Evolutionary conservation across 805 yeast species (phyloP).

Genomic region (Yarrowia bubula): DNA sequence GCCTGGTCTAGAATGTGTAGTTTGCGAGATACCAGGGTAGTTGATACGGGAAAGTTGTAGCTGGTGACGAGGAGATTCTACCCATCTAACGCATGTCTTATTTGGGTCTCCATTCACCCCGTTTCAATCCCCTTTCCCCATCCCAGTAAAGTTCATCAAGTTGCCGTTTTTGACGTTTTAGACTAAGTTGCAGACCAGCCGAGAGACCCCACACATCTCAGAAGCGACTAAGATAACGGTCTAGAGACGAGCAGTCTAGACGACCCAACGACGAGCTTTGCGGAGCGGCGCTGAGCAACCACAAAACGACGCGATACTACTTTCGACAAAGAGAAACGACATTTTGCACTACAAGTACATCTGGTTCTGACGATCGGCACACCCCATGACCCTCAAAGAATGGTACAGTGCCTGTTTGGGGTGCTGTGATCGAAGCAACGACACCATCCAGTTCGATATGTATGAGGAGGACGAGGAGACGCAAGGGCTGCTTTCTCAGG

Average conservation of each 20-base stretch:
- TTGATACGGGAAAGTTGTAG: too few species aligned
- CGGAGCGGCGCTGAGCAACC: too few species aligned
- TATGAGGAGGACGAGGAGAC: slow-evolving; percentile 20
- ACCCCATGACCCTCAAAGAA: background rate
- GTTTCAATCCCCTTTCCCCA: background rate
- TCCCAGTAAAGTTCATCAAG: background rate
- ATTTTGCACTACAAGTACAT: background rate
- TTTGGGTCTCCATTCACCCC: background rate
- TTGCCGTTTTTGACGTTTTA: background rate
- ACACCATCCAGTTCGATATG: slow-evolving; percentile 18
- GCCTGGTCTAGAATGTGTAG: too few species aligned
- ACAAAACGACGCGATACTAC: too few species aligned
- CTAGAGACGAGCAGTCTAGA: background rate
- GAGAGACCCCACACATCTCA: slow-evolving; percentile 13
- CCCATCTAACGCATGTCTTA: too few species aligned
- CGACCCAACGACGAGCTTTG: slow-evolving; percentile 4
- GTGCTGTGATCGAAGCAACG: background rate
- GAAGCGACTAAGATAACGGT: background rate
- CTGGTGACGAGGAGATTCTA: too few species aligned
- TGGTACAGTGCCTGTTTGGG: slow-evolving; percentile 1
- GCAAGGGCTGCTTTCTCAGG: background rate
- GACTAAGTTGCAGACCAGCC: background rate
- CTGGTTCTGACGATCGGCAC: background rate
- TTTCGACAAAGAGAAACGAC: background rate
- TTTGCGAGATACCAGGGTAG: too few species aligned